A percentile compares a stretch with the other conserved stretches of the same genome.
phyloP scores from a whole-genome alignment of 176 grass and related monocot species.

The Aegilops longissima region DNA sequence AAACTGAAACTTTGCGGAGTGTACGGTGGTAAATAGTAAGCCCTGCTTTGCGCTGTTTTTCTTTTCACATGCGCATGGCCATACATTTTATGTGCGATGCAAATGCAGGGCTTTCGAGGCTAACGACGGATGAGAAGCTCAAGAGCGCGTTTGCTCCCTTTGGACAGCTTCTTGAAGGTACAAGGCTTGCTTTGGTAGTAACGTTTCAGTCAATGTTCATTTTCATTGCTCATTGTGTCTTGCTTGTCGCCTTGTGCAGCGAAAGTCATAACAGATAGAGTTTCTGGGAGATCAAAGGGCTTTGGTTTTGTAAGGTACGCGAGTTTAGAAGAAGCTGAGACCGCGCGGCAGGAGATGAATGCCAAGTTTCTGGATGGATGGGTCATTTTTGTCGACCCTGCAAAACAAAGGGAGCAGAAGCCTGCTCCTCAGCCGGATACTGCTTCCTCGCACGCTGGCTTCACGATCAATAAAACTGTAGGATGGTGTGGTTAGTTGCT shows the following conservation, averaged over 20 bases:
- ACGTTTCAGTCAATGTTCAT: conserved; percentile 4
- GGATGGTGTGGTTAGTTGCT: conserved; percentile 64
- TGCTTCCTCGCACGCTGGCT: conserved; percentile 34
- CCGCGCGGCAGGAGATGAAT: conserved; percentile 77
- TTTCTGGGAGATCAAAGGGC: conserved; percentile 90
- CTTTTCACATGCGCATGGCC: not conserved
- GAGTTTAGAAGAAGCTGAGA: conserved; percentile 74
- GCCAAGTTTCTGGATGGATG: conserved; percentile 91
- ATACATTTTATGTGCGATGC: conserved; percentile 11
- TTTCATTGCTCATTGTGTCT: not conserved
- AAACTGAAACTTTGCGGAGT: not conserved
- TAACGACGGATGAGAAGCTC: conserved; percentile 87
- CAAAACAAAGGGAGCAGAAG: conserved; percentile 68
- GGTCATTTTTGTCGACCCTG: conserved; percentile 96
- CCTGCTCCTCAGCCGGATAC: conserved; percentile 21
- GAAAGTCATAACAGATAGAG: conserved; percentile 70
- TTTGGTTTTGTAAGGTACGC: conserved; percentile 78
- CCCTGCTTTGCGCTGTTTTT: not conserved
- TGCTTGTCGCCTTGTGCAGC: conserved; percentile 39
- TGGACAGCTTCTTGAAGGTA: conserved; percentile 80
- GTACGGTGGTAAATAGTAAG: not conserved
- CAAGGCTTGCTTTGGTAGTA: not conserved
- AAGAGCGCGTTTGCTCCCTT: conserved; percentile 66
- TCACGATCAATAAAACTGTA: conserved; percentile 67
- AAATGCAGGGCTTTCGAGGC: conserved; percentile 70